Evolutionary conservation across 2,329 filamentous ascomycete genomes (phyloP).

Genomic region (Neoarthrinium moseri): DNA sequence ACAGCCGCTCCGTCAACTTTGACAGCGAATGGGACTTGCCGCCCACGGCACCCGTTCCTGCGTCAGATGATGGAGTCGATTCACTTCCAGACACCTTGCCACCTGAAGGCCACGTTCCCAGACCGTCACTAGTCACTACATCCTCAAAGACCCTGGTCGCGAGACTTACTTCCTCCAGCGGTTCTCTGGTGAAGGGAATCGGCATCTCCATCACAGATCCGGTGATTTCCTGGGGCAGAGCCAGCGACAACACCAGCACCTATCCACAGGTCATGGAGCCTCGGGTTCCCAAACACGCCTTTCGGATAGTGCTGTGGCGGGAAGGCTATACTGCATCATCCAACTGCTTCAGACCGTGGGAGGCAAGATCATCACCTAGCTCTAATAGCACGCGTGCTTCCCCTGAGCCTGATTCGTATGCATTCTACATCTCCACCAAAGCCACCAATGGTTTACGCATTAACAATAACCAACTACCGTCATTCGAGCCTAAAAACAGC

Average conservation of each 20-base stretch:
- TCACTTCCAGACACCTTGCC: constrained; percentile 36
- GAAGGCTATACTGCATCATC: constrained; percentile 60
- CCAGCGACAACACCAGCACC: constrained; percentile 63
- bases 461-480: constrained; percentile 67
- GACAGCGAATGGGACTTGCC: constrained; percentile 24
- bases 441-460: constrained; percentile 73
- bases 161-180: constrained; percentile 61
- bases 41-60: constrained; percentile 17
- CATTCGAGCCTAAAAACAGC: constrained; percentile 53
- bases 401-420: constrained; percentile 51
- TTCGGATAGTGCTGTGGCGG: constrained; percentile 75
- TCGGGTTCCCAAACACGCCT: constrained; percentile 77
- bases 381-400: constrained; percentile 32
- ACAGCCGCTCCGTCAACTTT: constrained; percentile 22
- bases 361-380: constrained; percentile 43
- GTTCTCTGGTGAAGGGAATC: constrained; percentile 64
- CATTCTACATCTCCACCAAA: constrained; percentile 77
- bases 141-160: constrained; percentile 53
- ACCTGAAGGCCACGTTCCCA: constrained; percentile 26
- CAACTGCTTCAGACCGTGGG: constrained; percentile 52
- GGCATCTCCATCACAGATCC: constrained; percentile 65
- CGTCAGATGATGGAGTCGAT: constrained; percentile 20
- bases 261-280: constrained; percentile 63
- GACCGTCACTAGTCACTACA: constrained; percentile 7
- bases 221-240: constrained; percentile 76